A percentile compares a stretch with the other conserved stretches of the same genome.
Conservation (phyloP, 192 early-diverging fungal species). For the Spinellus fusiger region DNA sequence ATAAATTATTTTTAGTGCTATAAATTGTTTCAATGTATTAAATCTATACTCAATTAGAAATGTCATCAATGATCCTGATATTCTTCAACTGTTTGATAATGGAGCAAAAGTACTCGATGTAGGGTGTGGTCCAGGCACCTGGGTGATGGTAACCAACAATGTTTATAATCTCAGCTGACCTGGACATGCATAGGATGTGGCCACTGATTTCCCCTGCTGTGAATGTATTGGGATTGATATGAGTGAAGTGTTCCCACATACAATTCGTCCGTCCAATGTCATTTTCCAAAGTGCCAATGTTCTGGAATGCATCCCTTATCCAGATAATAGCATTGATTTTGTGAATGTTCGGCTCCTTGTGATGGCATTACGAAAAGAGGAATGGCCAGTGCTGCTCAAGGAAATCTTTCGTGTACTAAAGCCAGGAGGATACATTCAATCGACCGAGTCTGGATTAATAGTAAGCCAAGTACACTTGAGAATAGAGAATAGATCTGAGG, state of each 20-base stretch:
- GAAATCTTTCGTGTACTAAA: constrained; percentile 27
- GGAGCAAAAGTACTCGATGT: constrained; percentile 20
- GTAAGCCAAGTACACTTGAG: neutral
- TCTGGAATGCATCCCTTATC: constrained; percentile 17
- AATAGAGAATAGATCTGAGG: neutral
- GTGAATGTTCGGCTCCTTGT: constrained; percentile 20
- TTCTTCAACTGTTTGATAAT: neutral
- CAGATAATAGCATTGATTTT: constrained; percentile 28
- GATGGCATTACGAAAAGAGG: constrained; percentile 13
- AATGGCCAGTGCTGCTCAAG: constrained; percentile 13
- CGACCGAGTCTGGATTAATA: constrained; percentile 20
- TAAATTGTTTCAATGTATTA: no score
- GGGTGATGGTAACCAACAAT: constrained; percentile 20
- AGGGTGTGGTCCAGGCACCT: constrained; percentile 31
- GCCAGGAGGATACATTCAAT: constrained; percentile 24
- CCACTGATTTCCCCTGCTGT: constrained; percentile 11
- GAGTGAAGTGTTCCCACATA: constrained; percentile 21
- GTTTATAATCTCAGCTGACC: neutral
- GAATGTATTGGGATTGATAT: constrained; percentile 30
- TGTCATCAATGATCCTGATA: neutral
- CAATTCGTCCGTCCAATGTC: constrained; percentile 19
- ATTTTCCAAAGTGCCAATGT: constrained; percentile 24
- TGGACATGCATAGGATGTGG: constrained; percentile 17
- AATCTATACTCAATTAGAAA: constrained; percentile 5
- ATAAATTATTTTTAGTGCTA: no score